Evolutionary conservation across 345 rosid species (phyloP).

Genomic region (Populus davidiana): DNA sequence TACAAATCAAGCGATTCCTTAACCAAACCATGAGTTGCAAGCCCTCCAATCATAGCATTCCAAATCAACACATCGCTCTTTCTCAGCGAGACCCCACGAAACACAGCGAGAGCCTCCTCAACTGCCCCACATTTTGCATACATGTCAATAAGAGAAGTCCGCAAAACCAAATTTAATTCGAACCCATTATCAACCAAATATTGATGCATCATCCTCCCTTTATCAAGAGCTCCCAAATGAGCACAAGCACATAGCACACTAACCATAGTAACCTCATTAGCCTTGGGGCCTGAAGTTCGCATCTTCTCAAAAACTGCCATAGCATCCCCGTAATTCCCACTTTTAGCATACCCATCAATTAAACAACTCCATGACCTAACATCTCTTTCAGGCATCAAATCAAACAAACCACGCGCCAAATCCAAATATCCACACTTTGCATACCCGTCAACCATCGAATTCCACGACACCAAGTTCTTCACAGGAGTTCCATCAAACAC

Average conservation of each 20-base stretch:
- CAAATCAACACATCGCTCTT: slow-evolving; percentile 63
- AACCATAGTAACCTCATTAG: slow-evolving; percentile 88
- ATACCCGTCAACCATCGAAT: slow-evolving; percentile 68
- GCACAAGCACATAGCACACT: slow-evolving; percentile 85
- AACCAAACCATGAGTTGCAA: slow-evolving; percentile 70
- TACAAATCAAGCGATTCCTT: slow-evolving; percentile 58
- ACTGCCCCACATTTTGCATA: slow-evolving; percentile 84
- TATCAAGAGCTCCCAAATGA: slow-evolving; percentile 66
- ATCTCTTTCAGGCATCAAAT: slow-evolving; percentile 57
- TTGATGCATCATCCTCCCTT: slow-evolving; percentile 57
- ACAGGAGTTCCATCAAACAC: slow-evolving; percentile 62
- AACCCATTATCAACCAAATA: slow-evolving; percentile 48
- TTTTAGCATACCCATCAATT: slow-evolving; percentile 80
- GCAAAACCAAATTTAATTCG: slow-evolving; percentile 50
- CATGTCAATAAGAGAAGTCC: slow-evolving; percentile 84
- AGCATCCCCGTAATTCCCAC: slow-evolving; percentile 53
- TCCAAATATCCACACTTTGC: slow-evolving; percentile 63
- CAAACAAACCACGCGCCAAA: slow-evolving; percentile 53
- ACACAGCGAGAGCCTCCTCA: slow-evolving; percentile 59
- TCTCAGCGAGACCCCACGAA: slow-evolving; percentile 29
- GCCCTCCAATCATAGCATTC: slow-evolving; percentile 90
- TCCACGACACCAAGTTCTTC: slow-evolving; percentile 74
- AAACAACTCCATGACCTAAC: slow-evolving; percentile 86
- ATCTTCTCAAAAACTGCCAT: slow-evolving; percentile 58
- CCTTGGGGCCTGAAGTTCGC: slow-evolving; percentile 42